Evolutionary conservation across 306 rosid genomes (phyloP).

Genomic region (Hippophae tibetana): DNA sequence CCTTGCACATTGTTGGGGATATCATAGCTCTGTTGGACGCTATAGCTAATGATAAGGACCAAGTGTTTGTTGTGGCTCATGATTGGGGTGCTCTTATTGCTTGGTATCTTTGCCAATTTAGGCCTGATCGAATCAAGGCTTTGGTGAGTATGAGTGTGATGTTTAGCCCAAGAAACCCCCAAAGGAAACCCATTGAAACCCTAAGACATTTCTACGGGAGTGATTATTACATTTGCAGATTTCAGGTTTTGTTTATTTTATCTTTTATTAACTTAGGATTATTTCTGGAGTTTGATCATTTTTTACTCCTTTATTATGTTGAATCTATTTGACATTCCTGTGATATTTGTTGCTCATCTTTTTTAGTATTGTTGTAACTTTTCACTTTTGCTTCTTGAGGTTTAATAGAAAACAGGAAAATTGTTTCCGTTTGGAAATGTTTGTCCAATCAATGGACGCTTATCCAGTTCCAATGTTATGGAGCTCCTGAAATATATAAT

Average conservation of each 20-base stretch:
- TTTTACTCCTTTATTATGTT: no score
- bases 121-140: constrained; percentile 60
- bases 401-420: no score
- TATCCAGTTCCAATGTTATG: no score
- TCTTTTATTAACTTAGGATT: no score
- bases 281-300: no score
- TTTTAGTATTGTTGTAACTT: no score
- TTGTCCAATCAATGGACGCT: no score
- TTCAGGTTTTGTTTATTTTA: constrained; percentile 43
- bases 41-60: constrained; percentile 32
- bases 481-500: no score
- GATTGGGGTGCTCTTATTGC: constrained; percentile 79
- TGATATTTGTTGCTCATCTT: no score
- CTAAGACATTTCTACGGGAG: constrained; percentile 43
- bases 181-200: constrained; percentile 31
- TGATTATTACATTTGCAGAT: constrained; percentile 58
- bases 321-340: no score
- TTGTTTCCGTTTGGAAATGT: no score
- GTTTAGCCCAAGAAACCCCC: constrained; percentile 50
- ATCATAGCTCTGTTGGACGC: constrained; percentile 44
- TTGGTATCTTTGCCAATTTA: constrained; percentile 53
- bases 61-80: constrained; percentile 76
- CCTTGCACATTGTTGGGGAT: constrained; percentile 54
- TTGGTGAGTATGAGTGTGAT: constrained; percentile 48
- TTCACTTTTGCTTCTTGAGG: no score